These are phyloP conservation scores for Lepraria neglecta DNA, from an alignment of 495 filamentous ascomycete genomes.

Conservation along the genomic window DNA sequence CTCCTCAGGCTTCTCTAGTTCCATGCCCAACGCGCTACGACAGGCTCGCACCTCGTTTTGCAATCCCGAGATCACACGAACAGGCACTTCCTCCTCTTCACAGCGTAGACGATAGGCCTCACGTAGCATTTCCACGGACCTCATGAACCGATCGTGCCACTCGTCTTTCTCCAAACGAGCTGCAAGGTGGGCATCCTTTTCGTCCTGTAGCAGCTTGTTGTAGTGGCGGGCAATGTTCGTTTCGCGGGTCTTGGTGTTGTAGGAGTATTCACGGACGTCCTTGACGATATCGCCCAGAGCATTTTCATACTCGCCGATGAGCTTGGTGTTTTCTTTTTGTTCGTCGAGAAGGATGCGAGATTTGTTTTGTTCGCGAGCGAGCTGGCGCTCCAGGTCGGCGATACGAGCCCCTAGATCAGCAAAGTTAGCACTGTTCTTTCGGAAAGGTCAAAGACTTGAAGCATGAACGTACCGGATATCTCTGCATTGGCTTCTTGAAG, in stretches of 20 bases:
- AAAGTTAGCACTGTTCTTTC: not conserved
- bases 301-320: conserved; percentile 55
- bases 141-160: conserved; percentile 55
- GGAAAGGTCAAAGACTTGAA: not conserved
- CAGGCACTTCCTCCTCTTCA: conserved; percentile 44
- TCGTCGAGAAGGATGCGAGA: conserved; percentile 44
- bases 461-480: conserved; percentile 35
- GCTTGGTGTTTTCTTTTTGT: conserved; percentile 44
- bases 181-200: conserved; percentile 51
- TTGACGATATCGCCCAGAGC: conserved; percentile 52
- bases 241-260: conserved; percentile 54
- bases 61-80: conserved; percentile 46
- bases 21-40: conserved; percentile 48
- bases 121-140: conserved; percentile 48
- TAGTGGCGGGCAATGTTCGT: conserved; percentile 54
- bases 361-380: conserved; percentile 45
- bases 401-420: conserved; percentile 40
- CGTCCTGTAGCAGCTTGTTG: conserved; percentile 50
- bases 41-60: conserved; percentile 52
- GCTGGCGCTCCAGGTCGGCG: conserved; percentile 46
- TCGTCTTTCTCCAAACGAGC: conserved; percentile 57
- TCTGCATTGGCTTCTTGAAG: conserved; percentile 47
- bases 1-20: conserved; percentile 46
- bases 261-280: conserved; percentile 56
- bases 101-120: conserved; percentile 45